Conservation (phyloP, 495 filamentous ascomycete species). For the Penicillium angulare region DNA sequence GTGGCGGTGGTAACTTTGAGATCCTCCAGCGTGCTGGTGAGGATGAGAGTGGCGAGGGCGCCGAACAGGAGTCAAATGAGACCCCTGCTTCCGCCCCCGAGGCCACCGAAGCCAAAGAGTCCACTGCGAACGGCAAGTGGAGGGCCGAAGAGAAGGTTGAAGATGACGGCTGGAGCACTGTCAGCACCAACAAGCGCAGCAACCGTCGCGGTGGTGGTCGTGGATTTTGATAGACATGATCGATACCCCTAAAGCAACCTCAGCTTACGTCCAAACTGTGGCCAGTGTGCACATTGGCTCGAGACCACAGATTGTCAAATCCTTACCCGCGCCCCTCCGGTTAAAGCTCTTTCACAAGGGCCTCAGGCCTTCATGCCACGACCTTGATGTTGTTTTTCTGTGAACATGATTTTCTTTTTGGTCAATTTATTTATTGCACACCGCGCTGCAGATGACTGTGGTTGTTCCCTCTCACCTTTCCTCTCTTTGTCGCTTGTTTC, state of each 20-base stretch:
- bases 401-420: constrained; percentile 16
- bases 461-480: constrained; percentile 15
- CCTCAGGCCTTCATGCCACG: background rate
- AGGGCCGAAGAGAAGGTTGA: constrained; percentile 37
- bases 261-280: constrained; percentile 19
- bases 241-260: constrained; percentile 40
- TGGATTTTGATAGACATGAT: constrained; percentile 48
- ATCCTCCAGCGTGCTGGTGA: constrained; percentile 52
- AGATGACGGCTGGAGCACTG: constrained; percentile 79
- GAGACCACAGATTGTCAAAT: constrained; percentile 1
- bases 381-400: constrained; percentile 1
- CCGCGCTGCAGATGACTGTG: constrained; percentile 14
- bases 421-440: constrained; percentile 8
- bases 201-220: constrained; percentile 51
- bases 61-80: constrained; percentile 36
- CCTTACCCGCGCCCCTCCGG: background rate
- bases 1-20: constrained; percentile 49
- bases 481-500: constrained; percentile 15
- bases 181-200: constrained; percentile 54
- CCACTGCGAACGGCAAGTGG: constrained; percentile 43
- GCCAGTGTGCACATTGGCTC: constrained; percentile 3
- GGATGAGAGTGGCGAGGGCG: constrained; percentile 39
- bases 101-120: constrained; percentile 40
- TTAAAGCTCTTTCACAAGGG: background rate
- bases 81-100: constrained; percentile 26